Evolutionary conservation across 306 rosid species (phyloP).

Genomic region (Luffa aegyptiaca): DNA sequence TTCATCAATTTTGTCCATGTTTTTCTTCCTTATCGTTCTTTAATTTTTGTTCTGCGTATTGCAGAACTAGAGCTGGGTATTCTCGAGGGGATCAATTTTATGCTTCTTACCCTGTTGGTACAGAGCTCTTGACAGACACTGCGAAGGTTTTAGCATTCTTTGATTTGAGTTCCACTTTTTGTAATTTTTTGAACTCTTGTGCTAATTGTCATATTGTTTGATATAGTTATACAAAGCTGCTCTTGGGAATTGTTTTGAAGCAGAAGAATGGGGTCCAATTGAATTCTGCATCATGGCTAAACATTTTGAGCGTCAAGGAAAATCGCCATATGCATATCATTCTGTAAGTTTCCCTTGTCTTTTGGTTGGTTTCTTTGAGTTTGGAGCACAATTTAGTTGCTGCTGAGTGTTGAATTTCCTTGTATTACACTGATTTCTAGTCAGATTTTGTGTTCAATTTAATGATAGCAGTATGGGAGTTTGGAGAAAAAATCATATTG

Average conservation of each 20-base stretch:
- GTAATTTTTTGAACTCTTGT: not conserved
- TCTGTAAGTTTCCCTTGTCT: slow-evolving; percentile 43
- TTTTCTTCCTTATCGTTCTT: not conserved
- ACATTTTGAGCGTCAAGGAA: slow-evolving; percentile 88
- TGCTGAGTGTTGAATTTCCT: not conserved
- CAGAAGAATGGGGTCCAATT: slow-evolving; percentile 87
- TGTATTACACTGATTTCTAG: not conserved
- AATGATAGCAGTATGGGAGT: not conserved
- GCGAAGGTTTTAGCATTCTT: slow-evolving; percentile 37
- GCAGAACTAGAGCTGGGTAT: slow-evolving; percentile 91
- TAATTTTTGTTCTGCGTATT: slow-evolving; percentile 8
- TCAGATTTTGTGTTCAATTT: not conserved
- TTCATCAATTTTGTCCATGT: not conserved
- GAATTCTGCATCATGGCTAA: slow-evolving; percentile 85
- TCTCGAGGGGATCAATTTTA: slow-evolving; percentile 92
- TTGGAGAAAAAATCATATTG: not conserved
- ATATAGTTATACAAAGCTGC: slow-evolving; percentile 79
- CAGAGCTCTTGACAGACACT: slow-evolving; percentile 80
- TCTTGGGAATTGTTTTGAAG: slow-evolving; percentile 76
- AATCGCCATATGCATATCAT: slow-evolving; percentile 83
- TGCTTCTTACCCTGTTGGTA: slow-evolving; percentile 92
- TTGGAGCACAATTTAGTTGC: not conserved
- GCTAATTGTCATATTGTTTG: not conserved
- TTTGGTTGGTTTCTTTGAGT: not conserved
- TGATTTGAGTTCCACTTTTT: not conserved